A percentile compares a stretch with the other conserved stretches of the same genome.
Conservation (phyloP, 2,329 filamentous ascomycete genomes). For the Thermoascus crustaceus region DNA sequence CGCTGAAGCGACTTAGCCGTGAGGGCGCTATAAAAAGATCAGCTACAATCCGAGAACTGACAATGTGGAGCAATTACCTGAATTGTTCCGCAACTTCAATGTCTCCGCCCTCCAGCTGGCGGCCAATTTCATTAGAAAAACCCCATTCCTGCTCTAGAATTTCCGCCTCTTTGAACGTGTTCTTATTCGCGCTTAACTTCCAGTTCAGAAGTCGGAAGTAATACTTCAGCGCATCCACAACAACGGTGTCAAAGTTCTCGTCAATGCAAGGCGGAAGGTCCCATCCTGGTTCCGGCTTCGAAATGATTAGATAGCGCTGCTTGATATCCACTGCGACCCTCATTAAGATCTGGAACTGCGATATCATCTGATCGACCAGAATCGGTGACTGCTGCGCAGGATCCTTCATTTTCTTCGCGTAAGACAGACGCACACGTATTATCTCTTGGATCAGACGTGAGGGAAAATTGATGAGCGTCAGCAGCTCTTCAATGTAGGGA, state of each 20-base stretch:
- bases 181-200: slow-evolving; percentile 96
- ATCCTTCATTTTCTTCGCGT: slow-evolving; percentile 92
- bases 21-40: slow-evolving; percentile 50
- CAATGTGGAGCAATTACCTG: slow-evolving; percentile 40
- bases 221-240: slow-evolving; percentile 87
- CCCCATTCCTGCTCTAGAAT: slow-evolving; percentile 97
- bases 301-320: slow-evolving; percentile 73
- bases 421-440: slow-evolving; percentile 81
- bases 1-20: slow-evolving; percentile 88
- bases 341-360: slow-evolving; percentile 88
- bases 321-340: slow-evolving; percentile 91
- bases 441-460: slow-evolving; percentile 94
- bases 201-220: slow-evolving; percentile 99
- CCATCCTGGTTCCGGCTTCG: slow-evolving; percentile 84
- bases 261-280: slow-evolving; percentile 93
- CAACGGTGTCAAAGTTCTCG: slow-evolving; percentile 86
- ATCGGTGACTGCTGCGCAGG: slow-evolving; percentile 84
- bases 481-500: slow-evolving; percentile 90
- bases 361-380: slow-evolving; percentile 96
- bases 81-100: slow-evolving; percentile 98
- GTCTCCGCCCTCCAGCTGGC: slow-evolving; percentile 84
- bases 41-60: slow-evolving; percentile 11
- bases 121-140: slow-evolving; percentile 88
- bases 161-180: slow-evolving; percentile 98
- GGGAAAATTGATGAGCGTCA: slow-evolving; percentile 95